A percentile compares a stretch with the other conserved stretches of the same genome.
Conservation (phyloP, 108 stramenopile species). For the Nitzschia sp. region DNA sequence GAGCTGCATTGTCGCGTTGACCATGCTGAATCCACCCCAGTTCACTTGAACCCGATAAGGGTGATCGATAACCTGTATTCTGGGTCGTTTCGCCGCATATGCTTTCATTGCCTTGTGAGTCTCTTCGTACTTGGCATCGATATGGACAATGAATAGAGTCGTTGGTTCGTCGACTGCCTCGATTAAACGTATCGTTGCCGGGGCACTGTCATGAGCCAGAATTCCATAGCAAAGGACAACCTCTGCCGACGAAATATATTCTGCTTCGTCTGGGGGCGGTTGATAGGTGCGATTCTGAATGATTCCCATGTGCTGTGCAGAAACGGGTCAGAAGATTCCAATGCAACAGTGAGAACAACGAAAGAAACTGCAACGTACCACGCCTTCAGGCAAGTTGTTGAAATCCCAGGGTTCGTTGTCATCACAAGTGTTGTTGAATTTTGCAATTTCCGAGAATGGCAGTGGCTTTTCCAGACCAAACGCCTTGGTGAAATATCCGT, state of each 20-base stretch:
- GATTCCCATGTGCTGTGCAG: constrained; percentile 31
- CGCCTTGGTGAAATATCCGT: constrained; percentile 73
- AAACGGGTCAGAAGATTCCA: not conserved
- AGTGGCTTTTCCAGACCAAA: constrained; percentile 71
- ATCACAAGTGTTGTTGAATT: constrained; percentile 57
- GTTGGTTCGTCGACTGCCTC: constrained; percentile 71
- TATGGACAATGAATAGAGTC: constrained; percentile 83
- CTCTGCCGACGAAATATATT: constrained; percentile 68
- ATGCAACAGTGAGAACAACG: not conserved
- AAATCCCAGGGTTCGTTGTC: constrained; percentile 62
- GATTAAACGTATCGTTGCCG: constrained; percentile 83
- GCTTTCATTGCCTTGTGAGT: constrained; percentile 61
- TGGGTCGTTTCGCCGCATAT: constrained; percentile 55
- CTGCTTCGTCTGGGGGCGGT: constrained; percentile 60
- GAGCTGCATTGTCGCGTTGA: constrained; percentile 91
- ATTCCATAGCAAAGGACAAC: constrained; percentile 82
- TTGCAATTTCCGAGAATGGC: constrained; percentile 59
- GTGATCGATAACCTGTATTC: constrained; percentile 69
- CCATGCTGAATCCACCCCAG: constrained; percentile 96
- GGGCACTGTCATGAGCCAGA: constrained; percentile 81
- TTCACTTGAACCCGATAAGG: constrained; percentile 82
- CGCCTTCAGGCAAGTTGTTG: constrained; percentile 68
- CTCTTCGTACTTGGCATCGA: constrained; percentile 87
- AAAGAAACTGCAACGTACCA: constrained; percentile 17
- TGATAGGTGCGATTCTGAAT: constrained; percentile 81